Evolutionary conservation across 331 rosid species (phyloP).

Genomic region (Pyracantha coccinea): DNA sequence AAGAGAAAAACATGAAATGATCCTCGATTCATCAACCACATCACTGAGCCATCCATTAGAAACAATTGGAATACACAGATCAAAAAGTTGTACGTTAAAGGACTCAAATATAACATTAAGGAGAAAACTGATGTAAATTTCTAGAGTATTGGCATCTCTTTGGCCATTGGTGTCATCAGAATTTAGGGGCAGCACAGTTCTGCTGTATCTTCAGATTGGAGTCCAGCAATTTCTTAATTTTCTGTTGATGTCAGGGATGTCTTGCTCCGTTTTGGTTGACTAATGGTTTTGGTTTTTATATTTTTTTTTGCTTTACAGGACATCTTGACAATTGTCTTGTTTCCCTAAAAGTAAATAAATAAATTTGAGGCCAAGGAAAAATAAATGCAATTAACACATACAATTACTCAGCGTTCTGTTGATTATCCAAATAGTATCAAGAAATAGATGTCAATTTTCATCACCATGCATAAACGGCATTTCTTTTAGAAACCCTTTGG

Average conservation of each 20-base stretch:
- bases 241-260: neutral
- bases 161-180: neutral
- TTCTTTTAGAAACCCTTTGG: neutral
- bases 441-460: neutral
- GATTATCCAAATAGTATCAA: neutral
- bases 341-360: neutral
- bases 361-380: neutral
- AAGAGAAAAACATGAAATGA: neutral
- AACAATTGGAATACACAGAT: neutral
- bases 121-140: neutral
- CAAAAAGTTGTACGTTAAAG: neutral
- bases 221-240: neutral
- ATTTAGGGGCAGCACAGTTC: neutral
- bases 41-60: neutral
- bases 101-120: neutral
- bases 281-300: neutral
- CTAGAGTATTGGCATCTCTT: neutral
- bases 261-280: neutral
- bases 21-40: neutral
- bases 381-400: neutral
- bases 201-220: neutral
- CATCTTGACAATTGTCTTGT: neutral
- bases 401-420: neutral
- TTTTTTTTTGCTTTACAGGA: neutral
- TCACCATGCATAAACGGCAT: neutral